phyloP scores from a whole-genome alignment of 2,329 filamentous ascomycete genomes.

The Tolypocladium cylindrosporum region DNA sequence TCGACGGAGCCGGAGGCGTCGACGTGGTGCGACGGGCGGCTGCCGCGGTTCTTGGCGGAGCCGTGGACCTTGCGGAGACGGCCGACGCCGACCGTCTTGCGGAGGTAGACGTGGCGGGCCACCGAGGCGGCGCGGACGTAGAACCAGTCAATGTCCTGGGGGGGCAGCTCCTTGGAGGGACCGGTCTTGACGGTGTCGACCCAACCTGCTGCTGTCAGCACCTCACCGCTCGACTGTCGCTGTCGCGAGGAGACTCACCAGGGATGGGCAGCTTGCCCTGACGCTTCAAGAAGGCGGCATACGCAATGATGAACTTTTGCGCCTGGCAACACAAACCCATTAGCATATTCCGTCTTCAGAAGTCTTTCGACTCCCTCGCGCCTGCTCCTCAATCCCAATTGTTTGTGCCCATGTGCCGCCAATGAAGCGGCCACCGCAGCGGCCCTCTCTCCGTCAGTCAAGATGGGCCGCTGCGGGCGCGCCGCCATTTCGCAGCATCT shows the following conservation, averaged over 20 bases:
- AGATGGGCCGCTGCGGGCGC: neutral
- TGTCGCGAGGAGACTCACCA: constrained; percentile 44
- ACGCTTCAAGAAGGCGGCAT: constrained; percentile 84
- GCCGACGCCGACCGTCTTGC: constrained; percentile 98
- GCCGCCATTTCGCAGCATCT: neutral
- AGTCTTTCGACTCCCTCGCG: constrained; percentile 64
- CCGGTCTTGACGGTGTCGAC: constrained; percentile 99
- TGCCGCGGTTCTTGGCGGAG: constrained; percentile 92
- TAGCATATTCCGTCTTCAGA: constrained; percentile 68
- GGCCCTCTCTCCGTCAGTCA: neutral
- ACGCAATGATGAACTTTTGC: constrained; percentile 82
- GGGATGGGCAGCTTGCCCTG: constrained; percentile 88
- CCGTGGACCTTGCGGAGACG: constrained; percentile 95
- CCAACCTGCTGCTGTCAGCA: constrained; percentile 55
- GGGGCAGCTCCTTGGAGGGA: constrained; percentile 91
- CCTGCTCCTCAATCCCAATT: constrained; percentile 45
- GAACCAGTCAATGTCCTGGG: constrained; percentile 98
- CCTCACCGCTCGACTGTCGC: neutral
- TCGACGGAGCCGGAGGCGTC: constrained; percentile 92
- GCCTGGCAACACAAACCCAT: constrained; percentile 52
- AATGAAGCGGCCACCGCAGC: neutral
- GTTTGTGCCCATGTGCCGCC: neutral
- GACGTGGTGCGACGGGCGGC: constrained; percentile 85
- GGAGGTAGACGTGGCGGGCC: constrained; percentile 97
- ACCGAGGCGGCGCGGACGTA: constrained; percentile 85